Evolutionary conservation across 2,329 filamentous ascomycete genomes (phyloP), one percentile per base, ranked within the genome.

Genomic region (Penicillium sumatraense): DNA sequence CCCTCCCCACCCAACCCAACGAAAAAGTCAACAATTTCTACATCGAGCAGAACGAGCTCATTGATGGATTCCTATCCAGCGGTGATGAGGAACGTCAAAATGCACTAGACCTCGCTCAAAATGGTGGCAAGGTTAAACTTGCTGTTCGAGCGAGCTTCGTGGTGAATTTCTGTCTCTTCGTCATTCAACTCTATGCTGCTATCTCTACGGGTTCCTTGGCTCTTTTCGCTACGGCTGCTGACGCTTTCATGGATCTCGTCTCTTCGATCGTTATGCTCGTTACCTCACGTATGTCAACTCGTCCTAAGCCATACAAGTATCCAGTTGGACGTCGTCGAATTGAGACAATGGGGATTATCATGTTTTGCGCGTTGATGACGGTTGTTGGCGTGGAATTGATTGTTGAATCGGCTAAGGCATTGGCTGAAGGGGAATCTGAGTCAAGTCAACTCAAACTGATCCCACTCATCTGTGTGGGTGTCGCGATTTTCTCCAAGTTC

Each of bases 281-380:
- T 13, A 56, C 49, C 2, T 53, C 53, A 4, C 53, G 53, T 29
- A 56, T 56, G 49, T 56, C 53, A 21, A 48, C 49, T 5, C 53
- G 53, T 6, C 53, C 53, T 31, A 56, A 56, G 14, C 53, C 53
- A 56, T 53, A 56, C 44, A 56, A 56, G n/a, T 56, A 56, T 29
- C 53, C 53, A 2, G 53, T 56, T 26, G 53, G 53, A 48, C 53
- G 53, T 2, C 53, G 53, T 6, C 53, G 53, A 7, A 46, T 56
- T 21, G 53, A 56, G 27, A 56, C 53, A 31, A 56, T 56, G 53
- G 53, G 42, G 11, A 46, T 46, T n/a, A 46, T 46, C n/a, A 46
- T 46, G 54, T 53, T 56, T 45, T 56, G 54, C 27, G 54, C 53
- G 13, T 36, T 59, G 27, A 46, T 46, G 42, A 46, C 42, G 42